Conservation (phyloP, 371 early-diverging fungal species). For the Mortierella sp. region DNA sequence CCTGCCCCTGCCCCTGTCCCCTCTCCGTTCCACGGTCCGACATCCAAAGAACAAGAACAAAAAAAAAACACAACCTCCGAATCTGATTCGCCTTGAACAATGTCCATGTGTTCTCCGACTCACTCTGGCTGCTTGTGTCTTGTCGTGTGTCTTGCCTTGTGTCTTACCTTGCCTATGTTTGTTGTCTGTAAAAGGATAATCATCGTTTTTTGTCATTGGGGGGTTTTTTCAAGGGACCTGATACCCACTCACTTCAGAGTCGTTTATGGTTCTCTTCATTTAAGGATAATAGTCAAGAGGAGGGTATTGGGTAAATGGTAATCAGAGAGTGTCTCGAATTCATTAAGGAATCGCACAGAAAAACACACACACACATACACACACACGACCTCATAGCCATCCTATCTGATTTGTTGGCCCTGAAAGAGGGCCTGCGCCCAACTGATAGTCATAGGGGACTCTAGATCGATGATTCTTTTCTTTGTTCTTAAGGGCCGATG, state of each 20-base stretch:
- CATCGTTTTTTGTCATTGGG: too few species aligned
- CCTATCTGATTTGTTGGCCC: not conserved
- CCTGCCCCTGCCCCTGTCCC: not conserved
- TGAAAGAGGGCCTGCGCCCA: too few species aligned
- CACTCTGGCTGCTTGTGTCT: not conserved
- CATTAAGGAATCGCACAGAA: not conserved
- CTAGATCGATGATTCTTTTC: not conserved
- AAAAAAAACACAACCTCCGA: not conserved
- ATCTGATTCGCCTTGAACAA: not conserved
- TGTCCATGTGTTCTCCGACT: not conserved
- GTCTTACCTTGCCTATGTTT: too few species aligned
- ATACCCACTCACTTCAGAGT: not conserved
- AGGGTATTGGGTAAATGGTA: not conserved
- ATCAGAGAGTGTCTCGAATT: not conserved
- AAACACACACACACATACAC: not conserved
- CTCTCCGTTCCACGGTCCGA: not conserved
- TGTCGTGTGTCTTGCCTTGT: too few species aligned
- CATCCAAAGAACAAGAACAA: not conserved
- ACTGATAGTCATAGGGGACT: too few species aligned
- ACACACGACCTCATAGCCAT: not conserved
- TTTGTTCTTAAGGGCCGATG: not conserved
- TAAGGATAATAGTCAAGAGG: not conserved
- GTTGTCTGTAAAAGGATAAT: not conserved
- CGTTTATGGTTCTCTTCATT: not conserved
- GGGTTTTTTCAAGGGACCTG: constrained; percentile 10